phyloP scores from a whole-genome alignment of 2,329 filamentous ascomycete genomes.

The Ophiostoma tasmaniense region DNA sequence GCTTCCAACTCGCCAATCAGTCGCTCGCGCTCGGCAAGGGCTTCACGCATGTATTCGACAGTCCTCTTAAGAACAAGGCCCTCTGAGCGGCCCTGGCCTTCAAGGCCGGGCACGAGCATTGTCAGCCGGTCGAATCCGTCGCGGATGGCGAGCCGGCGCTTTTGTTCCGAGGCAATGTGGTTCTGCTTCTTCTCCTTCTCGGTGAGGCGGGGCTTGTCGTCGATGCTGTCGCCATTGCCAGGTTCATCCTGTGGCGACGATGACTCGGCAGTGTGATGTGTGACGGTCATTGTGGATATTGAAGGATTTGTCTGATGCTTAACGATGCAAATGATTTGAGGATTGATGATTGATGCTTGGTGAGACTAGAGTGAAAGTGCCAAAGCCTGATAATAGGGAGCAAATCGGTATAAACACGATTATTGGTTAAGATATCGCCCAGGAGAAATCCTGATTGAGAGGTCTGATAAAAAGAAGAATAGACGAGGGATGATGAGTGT shows the following conservation, averaged over 20 bases:
- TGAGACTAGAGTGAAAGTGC: no score
- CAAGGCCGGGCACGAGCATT: conserved; percentile 69
- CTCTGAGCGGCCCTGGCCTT: conserved; percentile 78
- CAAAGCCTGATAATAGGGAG: no score
- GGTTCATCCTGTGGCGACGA: conserved; percentile 12
- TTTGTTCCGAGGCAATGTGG: conserved; percentile 32
- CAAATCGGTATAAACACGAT: no score
- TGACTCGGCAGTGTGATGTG: conserved; percentile 12
- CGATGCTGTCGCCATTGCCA: conserved; percentile 11
- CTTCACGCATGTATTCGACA: conserved; percentile 54
- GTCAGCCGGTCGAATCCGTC: conserved; percentile 77
- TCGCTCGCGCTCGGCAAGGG: conserved; percentile 49
- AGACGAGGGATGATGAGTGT: background rate
- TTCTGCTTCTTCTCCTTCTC: conserved; percentile 34
- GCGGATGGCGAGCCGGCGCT: conserved; percentile 53
- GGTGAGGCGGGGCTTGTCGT: conserved; percentile 30
- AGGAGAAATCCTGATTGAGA: no score
- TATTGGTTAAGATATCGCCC: no score
- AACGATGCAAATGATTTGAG: background rate
- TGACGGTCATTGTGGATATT: background rate
- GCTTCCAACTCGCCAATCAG: conserved; percentile 52
- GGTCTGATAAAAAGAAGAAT: background rate
- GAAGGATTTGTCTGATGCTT: background rate
- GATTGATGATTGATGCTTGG: background rate
- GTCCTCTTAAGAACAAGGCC: conserved; percentile 70